Evolutionary conservation across 106 monocot species (phyloP), one percentile per base, ranked within the genome.

Genomic region (Allium fistulosum): DNA sequence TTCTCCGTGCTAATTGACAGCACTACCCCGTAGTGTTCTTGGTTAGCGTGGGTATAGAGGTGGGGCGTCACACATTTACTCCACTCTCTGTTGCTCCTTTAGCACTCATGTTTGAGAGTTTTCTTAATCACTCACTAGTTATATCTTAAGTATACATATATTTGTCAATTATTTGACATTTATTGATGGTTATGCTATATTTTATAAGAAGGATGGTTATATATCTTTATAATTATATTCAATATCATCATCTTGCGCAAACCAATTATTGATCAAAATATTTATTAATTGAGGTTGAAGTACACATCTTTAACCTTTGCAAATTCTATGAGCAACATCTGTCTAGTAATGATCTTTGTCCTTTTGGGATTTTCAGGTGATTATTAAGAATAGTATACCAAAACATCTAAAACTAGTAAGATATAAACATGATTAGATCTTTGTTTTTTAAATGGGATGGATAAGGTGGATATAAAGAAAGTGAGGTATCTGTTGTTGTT

Each of bases 11-110:
- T n/a, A n/a, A n/a, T n/a, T n/a, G n/a, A n/a, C n/a, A n/a, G n/a
- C n/a, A n/a, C n/a, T n/a, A n/a, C n/a, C n/a, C n/a, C n/a, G n/a
- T n/a, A n/a, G n/a, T n/a, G n/a, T n/a, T n/a, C n/a, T n/a, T n/a
- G n/a, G n/a, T n/a, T n/a, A n/a, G n/a, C n/a, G n/a, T n/a, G n/a
- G n/a, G n/a, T n/a, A n/a, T n/a, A n/a, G n/a, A n/a, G n/a, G n/a
- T n/a, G n/a, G n/a, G n/a, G n/a, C n/a, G n/a, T n/a, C n/a, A n/a
- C n/a, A n/a, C n/a, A n/a, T 86, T 89, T 51, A 88, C 89, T 26
- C 79, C 93, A 59, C 74, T 89, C 46, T 84, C 89, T 72, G 86
- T 93, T 57, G 88, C 89, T 22, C 93, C 93, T 47, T 89, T 93
- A 45, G 93, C 93, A 6, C 79, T 93, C 70, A 47, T 93, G 46